These are phyloP conservation scores for Entomortierella beljakovae DNA, from an alignment of 192 early-diverging fungal species.

Conservation along the genomic window DNA sequence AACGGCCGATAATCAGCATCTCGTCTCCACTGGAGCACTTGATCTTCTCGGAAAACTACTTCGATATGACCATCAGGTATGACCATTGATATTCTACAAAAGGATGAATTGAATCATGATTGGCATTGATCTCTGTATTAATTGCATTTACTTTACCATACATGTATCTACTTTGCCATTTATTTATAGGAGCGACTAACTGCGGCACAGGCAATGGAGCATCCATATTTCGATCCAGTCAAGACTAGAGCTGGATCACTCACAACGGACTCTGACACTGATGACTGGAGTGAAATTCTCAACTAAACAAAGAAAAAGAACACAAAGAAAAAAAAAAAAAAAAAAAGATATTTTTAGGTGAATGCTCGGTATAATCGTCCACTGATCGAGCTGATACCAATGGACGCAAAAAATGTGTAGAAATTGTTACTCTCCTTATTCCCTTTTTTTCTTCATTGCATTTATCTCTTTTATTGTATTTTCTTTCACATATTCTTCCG, in stretches of 20 bases:
- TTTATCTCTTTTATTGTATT: background rate
- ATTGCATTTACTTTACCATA: too few species aligned
- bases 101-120: too few species aligned
- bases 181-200: conserved; percentile 78
- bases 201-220: conserved; percentile 88
- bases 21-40: conserved; percentile 84
- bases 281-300: conserved; percentile 39
- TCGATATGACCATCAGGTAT: conserved; percentile 68
- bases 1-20: conserved; percentile 85
- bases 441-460: too few species aligned
- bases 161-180: background rate
- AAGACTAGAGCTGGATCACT: conserved; percentile 8
- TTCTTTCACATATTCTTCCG: background rate
- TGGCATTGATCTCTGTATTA: too few species aligned
- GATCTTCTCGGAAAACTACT: conserved; percentile 93
- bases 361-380: too few species aligned
- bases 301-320: background rate
- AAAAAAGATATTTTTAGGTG: background rate
- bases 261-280: conserved; percentile 26
- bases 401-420: too few species aligned
- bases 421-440: too few species aligned
- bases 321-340: background rate
- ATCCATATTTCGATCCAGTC: conserved; percentile 75
- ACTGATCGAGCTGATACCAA: too few species aligned
- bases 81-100: background rate